phyloP scores from a whole-genome alignment of 2,329 filamentous ascomycete genomes.

The Hymenoscyphus linearis region DNA sequence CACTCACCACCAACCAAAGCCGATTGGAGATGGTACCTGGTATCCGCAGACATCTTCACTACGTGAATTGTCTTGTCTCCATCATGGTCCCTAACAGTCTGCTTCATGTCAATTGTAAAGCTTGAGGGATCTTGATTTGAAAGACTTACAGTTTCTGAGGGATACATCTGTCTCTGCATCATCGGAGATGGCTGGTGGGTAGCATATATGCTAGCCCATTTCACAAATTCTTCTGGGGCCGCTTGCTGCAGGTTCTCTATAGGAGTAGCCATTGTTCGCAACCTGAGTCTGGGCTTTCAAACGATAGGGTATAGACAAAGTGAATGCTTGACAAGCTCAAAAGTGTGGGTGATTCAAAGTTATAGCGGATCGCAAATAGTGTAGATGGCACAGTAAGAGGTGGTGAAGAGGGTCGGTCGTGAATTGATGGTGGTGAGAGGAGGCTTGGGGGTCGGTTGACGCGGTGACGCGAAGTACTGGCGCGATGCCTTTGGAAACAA shows the following conservation, averaged over 20 bases:
- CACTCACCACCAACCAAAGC: neutral
- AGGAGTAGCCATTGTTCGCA: neutral
- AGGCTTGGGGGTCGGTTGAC: too few relatives aligned
- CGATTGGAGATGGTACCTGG: neutral
- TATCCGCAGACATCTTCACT: neutral
- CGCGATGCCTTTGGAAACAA: too few relatives aligned
- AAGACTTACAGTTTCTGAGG: neutral
- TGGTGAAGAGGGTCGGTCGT: too few relatives aligned
- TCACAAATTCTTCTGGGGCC: neutral
- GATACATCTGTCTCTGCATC: too few relatives aligned
- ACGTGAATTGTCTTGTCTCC: neutral
- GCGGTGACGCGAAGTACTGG: too few relatives aligned
- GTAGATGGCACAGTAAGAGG: too few relatives aligned
- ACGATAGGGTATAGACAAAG: too few relatives aligned
- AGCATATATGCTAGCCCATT: neutral
- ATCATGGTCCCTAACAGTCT: neutral
- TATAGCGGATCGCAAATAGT: too few relatives aligned
- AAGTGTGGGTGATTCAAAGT: too few relatives aligned
- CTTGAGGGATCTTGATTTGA: neutral
- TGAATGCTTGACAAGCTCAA: too few relatives aligned
- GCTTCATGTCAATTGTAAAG: neutral
- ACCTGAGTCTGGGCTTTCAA: too few relatives aligned
- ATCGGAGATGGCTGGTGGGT: neutral
- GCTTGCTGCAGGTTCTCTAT: neutral
- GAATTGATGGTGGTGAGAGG: too few relatives aligned